Evolutionary conservation across 331 rosid species (phyloP), one percentile per base, ranked within the genome.

Genomic region (Pyracantha coccinea): DNA sequence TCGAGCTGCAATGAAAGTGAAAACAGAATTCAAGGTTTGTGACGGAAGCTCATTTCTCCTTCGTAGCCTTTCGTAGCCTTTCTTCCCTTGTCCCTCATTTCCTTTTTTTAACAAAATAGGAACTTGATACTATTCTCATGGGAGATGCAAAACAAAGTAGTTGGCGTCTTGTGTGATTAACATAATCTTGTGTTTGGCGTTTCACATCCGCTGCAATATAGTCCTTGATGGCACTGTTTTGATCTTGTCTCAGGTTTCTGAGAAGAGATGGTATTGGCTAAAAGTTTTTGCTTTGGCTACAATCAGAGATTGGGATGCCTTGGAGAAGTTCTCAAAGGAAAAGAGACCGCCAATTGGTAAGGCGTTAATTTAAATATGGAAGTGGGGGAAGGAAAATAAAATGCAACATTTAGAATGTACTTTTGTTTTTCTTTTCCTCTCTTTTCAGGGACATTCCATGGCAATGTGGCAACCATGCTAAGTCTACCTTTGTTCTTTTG

Each of bases 221-320:
- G 38, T 57, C 32, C 32, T 63, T 75, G 25, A n/a, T 20, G 65
- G 38, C 41, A 24, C 66, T 21, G 15, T n/a, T 20, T 28, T 72
- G 63, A 50, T 69, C 65, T 75, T 50, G 66, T 78, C 67, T 73
- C 85, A 94, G 99, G 97, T 94, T 53, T 87, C 99, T 68, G 99
- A 94, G 93, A 94, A 94, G 91, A 90, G 97, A 76, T 94, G 99
- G 99, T 94, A 94, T 84, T 94, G 97, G 99, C 95, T 92, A 71
- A 94, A 94, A 85, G 96, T 88, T 74, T 94, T 94, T 86, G 96
- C 99, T 82, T 82, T 94, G 89, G 96, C 97, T 47, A 92, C 99
- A 63, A 92, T 87, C 81, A 85, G 96, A 87, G 97, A 92, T 79
- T 94, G 97, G 99, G 91, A 69, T 69, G 93, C 92, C 53, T 80